Conservation (phyloP, 1,284 basidiomycete genomes). For the Rhodotorula sp. region DNA sequence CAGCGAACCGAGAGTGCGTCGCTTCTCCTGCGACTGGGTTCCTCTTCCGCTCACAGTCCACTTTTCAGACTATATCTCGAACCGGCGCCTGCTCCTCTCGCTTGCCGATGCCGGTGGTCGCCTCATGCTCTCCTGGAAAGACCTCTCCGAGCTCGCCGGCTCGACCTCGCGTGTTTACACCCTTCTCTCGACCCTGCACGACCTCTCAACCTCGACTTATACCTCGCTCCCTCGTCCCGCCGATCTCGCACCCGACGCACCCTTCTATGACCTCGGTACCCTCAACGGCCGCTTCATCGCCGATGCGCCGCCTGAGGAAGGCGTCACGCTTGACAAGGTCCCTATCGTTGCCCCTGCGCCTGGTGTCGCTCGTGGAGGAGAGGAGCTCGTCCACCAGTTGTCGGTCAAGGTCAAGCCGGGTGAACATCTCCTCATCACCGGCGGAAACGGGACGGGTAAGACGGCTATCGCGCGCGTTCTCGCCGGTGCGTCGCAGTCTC, state of each 20-base stretch:
- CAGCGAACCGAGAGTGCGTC: slow-evolving; percentile 63
- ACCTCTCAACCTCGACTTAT: slow-evolving; percentile 53
- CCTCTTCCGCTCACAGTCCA: slow-evolving; percentile 59
- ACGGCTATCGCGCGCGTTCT: slow-evolving; percentile 87
- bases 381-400: slow-evolving; percentile 70
- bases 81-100: slow-evolving; percentile 84
- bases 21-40: slow-evolving; percentile 10
- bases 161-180: slow-evolving; percentile 87
- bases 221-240: slow-evolving; percentile 55
- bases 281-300: slow-evolving; percentile 52
- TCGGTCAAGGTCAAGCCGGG: slow-evolving; percentile 69
- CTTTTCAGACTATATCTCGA: slow-evolving; percentile 78
- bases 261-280: slow-evolving; percentile 54
- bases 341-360: slow-evolving; percentile 65
- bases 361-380: slow-evolving; percentile 56
- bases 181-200: slow-evolving; percentile 80
- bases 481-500: slow-evolving; percentile 46
- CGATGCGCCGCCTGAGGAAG: slow-evolving; percentile 42
- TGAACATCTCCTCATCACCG: slow-evolving; percentile 91
- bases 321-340: slow-evolving; percentile 65
- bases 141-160: slow-evolving; percentile 87
- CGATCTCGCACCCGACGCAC: slow-evolving; percentile 42
- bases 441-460: slow-evolving; percentile 76
- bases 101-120: slow-evolving; percentile 88
- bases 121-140: slow-evolving; percentile 57